Base-by-base conservation (phyloP, 192 early-diverging fungal genomes). In the Tieghemiomyces parasiticus region DNA sequence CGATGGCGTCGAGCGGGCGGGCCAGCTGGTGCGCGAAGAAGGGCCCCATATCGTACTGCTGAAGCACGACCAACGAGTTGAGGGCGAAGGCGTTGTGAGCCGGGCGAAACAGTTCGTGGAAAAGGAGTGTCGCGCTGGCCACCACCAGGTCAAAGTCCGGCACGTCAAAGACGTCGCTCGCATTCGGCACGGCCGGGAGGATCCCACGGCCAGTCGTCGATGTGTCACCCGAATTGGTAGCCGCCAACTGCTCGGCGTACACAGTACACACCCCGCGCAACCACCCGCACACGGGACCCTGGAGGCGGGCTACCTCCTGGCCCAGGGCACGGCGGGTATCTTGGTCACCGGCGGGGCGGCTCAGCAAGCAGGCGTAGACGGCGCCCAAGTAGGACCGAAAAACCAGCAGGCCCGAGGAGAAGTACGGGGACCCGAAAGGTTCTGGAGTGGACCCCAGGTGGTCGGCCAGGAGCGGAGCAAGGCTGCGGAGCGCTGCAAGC, bases 21-120 rank as follows among this genome's bases (percentile, higher is more conserved):
- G 31, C 33, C 1, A 56, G 54, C 14, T 56, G 54, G 54, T 56
- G 19, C 2, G 54, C 54, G 20, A 56, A 35, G 34, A 56, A 56
- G 20, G 16, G 19, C 29, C 20, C 29, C 54, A 56, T 56, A 20
- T 56, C 20, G 19, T 56, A 31, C 34, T 56, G 54, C 54, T 56
- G 30, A 1, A 56, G 32, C 14, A 35, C 24, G 12, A 56, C 34
- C 32, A 20, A 14, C 1, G 54, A 56, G 19, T 16, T 35, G 24
- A 56, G 12, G 24, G 54, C 14, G 32, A 16, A 34, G 16, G 20
- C 24, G 32, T 56, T 30, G 34, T 56, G 29, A 8, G 29, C 16
- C 28, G 24, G 19, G 34, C 54, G 54, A 24, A 56, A 56, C 19
- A 56, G 31, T 24, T 56, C 54, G 14, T 56, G 54, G 31, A 56